Evolutionary conservation across 1,284 basidiomycete genomes (phyloP), one percentile per base, ranked within the genome.

Genomic region (Coniferiporia sulphurascens): DNA sequence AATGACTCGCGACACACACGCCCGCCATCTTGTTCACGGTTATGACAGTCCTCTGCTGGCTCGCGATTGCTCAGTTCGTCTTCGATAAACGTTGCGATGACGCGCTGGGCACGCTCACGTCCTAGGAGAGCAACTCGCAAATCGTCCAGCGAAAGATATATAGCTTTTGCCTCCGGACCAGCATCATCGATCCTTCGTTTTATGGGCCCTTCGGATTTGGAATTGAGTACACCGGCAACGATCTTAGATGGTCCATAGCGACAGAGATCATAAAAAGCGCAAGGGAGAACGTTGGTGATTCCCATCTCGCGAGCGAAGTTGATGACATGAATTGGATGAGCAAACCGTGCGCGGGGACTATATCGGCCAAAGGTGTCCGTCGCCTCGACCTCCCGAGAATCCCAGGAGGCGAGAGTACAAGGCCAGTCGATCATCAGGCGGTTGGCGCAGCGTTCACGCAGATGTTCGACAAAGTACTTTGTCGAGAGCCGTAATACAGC

Each of bases 191-290:
- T 61, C 63, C 35, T 34, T 22, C 45, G 46, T 13, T 35, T 58
- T 35, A 1, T 69, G 63, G 54, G 71, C 68, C 1, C 69, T 4
- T 49, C 27, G 19, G 48, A 41, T 15, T 48, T 48, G 27, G 55
- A 17, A 52, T 36, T 52, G 44, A 68, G 65, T 10, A 81, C 71
- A 5, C 87, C 86, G 0, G 72, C 59, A 63, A 84, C 72, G 62
- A 88, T 86, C 69, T 82, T 82, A 70, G 84, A 84, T 0, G 86
- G 84, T 0, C 82, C 85, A 63, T 88, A 88, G 19, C 87, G 78
- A 2, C 84, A 81, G 44, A 89, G 77, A 63, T 89, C 86, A 69
- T 89, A 89, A 66, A 89, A 81, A 0, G 86, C 86, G 34, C 84
- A 75, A 1, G 85, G 82, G 12, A 89, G 76, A 53, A 89, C 68